These are phyloP conservation scores for Oryza rufipogon DNA, from an alignment of 176 grass and related monocot genomes.

Conservation along the genomic window DNA sequence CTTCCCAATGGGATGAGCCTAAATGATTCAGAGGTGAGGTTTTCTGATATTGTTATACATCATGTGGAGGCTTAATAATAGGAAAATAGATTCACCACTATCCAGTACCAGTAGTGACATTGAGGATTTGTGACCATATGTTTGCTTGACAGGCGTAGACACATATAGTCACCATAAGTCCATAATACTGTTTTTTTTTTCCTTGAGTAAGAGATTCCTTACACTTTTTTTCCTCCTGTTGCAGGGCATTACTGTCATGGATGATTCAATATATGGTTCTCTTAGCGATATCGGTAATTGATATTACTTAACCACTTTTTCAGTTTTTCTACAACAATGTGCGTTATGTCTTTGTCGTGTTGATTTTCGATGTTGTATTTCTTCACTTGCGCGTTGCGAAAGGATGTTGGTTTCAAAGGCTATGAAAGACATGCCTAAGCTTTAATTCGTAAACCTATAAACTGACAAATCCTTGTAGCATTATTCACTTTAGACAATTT, in stretches of 20 bases:
- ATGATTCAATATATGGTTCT: slow-evolving; percentile 78
- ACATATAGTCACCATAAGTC: neutral
- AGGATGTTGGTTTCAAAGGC: slow-evolving; percentile 9
- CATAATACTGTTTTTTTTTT: slow-evolving; percentile 6
- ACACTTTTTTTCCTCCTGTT: slow-evolving; percentile 33
- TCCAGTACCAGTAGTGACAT: neutral
- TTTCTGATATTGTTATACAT: slow-evolving; percentile 28
- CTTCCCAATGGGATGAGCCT: slow-evolving; percentile 69
- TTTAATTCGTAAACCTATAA: neutral
- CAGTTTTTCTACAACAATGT: neutral
- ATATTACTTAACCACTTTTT: neutral
- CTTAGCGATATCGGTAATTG: slow-evolving; percentile 74
- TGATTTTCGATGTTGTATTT: neutral
- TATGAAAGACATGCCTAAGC: neutral
- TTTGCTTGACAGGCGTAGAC: neutral
- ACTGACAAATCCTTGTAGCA: slow-evolving; percentile 15
- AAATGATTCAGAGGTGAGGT: slow-evolving; percentile 52
- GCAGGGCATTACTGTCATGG: slow-evolving; percentile 66
- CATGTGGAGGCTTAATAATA: neutral
- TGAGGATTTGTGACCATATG: neutral
- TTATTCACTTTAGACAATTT: neutral
- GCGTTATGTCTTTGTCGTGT: slow-evolving; percentile 6
- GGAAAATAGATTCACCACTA: neutral
- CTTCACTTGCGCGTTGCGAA: neutral
- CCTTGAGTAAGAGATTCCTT: slow-evolving; percentile 22